These are phyloP conservation scores for Apostasia shenzhenica DNA, from an alignment of 106 monocot genomes.

Conservation along the genomic window DNA sequence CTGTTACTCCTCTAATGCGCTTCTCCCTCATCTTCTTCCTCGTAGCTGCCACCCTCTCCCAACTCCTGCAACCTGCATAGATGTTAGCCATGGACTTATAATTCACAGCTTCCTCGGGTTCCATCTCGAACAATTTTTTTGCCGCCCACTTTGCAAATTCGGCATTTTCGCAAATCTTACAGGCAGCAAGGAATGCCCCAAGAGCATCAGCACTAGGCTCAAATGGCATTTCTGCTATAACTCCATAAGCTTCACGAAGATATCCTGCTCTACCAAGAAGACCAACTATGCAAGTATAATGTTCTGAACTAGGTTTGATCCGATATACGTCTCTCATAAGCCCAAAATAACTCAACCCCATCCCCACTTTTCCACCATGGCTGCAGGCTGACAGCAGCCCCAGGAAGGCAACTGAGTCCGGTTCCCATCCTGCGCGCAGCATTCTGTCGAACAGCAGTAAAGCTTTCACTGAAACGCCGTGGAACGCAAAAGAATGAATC, in stretches of 20 bases:
- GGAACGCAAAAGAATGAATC: conserved; percentile 53
- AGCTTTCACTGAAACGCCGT: conserved; percentile 38
- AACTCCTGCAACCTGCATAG: conserved; percentile 21
- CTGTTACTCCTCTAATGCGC: conserved; percentile 21
- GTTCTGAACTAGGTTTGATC: conserved; percentile 33
- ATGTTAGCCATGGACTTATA: conserved; percentile 38
- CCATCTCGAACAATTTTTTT: conserved; percentile 30
- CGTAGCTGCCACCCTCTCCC: conserved; percentile 30
- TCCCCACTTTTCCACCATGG: conserved; percentile 57
- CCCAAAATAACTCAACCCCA: conserved; percentile 35
- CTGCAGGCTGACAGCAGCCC: conserved; percentile 56
- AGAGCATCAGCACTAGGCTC: conserved; percentile 31
- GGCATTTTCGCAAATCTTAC: conserved; percentile 36
- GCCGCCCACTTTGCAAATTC: conserved; percentile 43
- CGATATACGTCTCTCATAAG: conserved; percentile 41
- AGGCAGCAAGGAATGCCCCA: conserved; percentile 53
- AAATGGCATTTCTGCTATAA: conserved; percentile 27
- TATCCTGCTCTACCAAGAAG: conserved; percentile 48
- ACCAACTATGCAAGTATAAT: conserved; percentile 62
- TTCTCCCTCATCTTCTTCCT: conserved; percentile 29
- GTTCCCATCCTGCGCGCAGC: conserved; percentile 32
- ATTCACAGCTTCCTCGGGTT: conserved; percentile 26
- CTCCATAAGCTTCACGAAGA: conserved; percentile 32
- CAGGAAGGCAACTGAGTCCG: conserved; percentile 37
- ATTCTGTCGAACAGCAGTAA: conserved; percentile 37